phyloP scores from a whole-genome alignment of 192 early-diverging fungal species.

The Haplosporangium gracile region DNA sequence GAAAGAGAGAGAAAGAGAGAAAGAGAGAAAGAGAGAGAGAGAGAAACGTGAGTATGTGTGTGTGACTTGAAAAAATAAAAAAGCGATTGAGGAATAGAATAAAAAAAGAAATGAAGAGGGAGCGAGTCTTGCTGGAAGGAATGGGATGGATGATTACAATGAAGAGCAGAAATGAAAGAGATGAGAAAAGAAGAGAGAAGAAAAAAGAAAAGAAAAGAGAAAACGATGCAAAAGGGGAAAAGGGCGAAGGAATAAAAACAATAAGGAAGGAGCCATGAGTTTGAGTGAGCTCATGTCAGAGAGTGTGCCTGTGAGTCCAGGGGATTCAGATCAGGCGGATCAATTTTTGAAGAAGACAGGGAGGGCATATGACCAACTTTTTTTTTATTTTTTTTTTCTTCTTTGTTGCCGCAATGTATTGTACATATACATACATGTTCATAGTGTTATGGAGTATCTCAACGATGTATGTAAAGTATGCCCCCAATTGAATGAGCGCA shows the following conservation, averaged over 20 bases:
- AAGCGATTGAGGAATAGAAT: background rate
- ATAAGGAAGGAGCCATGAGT: background rate
- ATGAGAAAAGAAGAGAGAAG: background rate
- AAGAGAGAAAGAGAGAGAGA: background rate
- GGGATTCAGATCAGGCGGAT: slow-evolving; percentile 2
- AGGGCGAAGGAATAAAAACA: background rate
- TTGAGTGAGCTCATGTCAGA: background rate
- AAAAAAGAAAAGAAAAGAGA: background rate
- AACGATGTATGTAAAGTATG: too few relatives aligned
- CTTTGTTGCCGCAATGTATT: background rate
- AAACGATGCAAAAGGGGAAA: background rate
- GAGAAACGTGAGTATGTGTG: background rate
- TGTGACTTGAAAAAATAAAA: background rate
- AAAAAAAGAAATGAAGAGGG: background rate
- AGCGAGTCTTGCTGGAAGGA: background rate
- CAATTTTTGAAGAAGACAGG: background rate
- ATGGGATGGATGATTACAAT: background rate
- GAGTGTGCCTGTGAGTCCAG: background rate
- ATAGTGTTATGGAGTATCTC: too few relatives aligned
- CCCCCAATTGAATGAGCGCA: too few relatives aligned
- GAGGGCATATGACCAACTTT: background rate
- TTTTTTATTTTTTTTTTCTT: background rate
- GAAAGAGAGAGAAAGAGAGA: background rate
- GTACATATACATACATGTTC: background rate
- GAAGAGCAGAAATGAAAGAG: background rate